These are phyloP conservation scores for Pythium volutum DNA, from an alignment of 352 stramenopile species.

Conservation along the genomic window DNA sequence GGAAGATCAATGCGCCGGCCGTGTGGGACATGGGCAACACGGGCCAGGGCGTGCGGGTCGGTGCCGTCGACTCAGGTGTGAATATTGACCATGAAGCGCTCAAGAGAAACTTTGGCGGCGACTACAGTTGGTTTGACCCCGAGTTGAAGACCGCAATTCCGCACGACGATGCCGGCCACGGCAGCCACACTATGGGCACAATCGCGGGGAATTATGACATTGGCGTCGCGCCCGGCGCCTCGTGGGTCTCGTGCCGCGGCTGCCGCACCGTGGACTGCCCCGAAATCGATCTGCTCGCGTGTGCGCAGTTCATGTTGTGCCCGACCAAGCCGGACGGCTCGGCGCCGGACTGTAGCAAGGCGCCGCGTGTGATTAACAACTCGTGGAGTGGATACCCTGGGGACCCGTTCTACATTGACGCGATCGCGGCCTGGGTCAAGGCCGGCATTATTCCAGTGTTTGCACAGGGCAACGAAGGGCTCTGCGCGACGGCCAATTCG, in stretches of 20 bases:
- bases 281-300: slow-evolving; percentile 20
- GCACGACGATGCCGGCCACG: slow-evolving; percentile 20
- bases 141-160: slow-evolving; percentile 7
- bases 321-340: slow-evolving; percentile 23
- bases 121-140: slow-evolving; percentile 31
- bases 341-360: slow-evolving; percentile 21
- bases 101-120: slow-evolving; percentile 23
- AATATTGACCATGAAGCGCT: slow-evolving; percentile 27
- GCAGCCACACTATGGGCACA: slow-evolving; percentile 8
- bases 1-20: slow-evolving; percentile 5
- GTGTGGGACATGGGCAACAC: slow-evolving; percentile 21
- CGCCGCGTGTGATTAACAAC: slow-evolving; percentile 22
- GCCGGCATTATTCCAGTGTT: slow-evolving; percentile 27
- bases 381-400: slow-evolving; percentile 10
- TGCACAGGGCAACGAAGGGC: slow-evolving; percentile 15
- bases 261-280: slow-evolving; percentile 19
- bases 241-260: slow-evolving; percentile 22
- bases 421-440: slow-evolving; percentile 18
- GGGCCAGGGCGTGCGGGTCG: slow-evolving; percentile 25
- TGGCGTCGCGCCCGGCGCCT: slow-evolving; percentile 3
- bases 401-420: slow-evolving; percentile 10
- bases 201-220: slow-evolving; percentile 7
- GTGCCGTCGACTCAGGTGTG: slow-evolving; percentile 30
- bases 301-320: slow-evolving; percentile 30
- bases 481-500: slow-evolving; percentile 8